Base-by-base conservation (phyloP, 176 grass and related monocot genomes). In the Oryza glumipatula region DNA sequence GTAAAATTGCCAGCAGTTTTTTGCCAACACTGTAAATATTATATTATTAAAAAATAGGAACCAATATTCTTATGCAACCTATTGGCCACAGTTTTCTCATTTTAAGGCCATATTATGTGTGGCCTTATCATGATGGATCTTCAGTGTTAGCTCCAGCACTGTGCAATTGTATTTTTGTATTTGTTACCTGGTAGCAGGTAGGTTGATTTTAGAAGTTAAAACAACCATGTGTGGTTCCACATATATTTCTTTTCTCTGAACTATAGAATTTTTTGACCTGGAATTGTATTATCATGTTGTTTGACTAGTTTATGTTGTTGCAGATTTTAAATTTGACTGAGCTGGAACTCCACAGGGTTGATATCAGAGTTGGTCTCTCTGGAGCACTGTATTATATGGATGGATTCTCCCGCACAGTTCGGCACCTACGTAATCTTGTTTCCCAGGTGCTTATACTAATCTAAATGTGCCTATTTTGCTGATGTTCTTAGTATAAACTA, bases 311-410 rank as follows among this genome's bases (percentile, higher is more conserved):
- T 87, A 26, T 43, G 36, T 46, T 75, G 35, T 79, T 83, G 61
- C 96, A 98, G 96, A 94, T 98, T 82, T 82, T 98, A 78, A 98
- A 98, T 92, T 98, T 98, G 89, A 98, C 96, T 19, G 96, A 98
- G 80, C 61, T 98, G 86, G 96, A 95, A 85, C 93, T 98, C 74
- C 95, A 96, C 81, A 86, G 91, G 79, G 96, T 98, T 35, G 94
- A 95, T 83, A 95, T 95, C 52, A 84, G 88, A 76, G 94, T 95
- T 76, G 93, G 96, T 23, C 81, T 94, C 63, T 92, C 93, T 71
- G 90, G 94, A 74, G 86, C 94, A 79, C 73, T 95, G 15, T 91
- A 93, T 69, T 93, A 89, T 74, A 95, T 95, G 94, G 94, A 95
- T 86, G 94, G 90, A 30, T 95, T 92, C 60, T 90, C 91, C 68